Conservation (phyloP, 805 yeast genomes). For the Saccharomycopsis olivae region DNA sequence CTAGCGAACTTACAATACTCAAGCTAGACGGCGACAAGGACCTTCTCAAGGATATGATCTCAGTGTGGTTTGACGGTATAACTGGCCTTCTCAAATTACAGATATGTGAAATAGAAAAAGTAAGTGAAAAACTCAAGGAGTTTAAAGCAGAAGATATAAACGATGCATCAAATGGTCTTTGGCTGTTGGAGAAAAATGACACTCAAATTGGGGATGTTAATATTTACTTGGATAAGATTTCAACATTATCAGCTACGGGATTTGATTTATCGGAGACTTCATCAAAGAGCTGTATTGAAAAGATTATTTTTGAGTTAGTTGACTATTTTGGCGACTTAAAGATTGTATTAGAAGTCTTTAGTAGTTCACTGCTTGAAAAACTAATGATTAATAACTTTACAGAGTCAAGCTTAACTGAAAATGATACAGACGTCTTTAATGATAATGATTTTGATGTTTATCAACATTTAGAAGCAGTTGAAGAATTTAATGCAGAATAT, state of each 20-base stretch:
- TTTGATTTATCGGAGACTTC: neutral
- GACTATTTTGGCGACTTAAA: slow-evolving; percentile 3
- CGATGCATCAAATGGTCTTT: slow-evolving; percentile 1
- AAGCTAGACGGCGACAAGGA: neutral
- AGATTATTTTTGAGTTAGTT: neutral
- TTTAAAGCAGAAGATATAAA: neutral
- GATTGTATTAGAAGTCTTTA: slow-evolving; percentile 1
- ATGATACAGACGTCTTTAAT: neutral
- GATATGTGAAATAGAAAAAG: neutral
- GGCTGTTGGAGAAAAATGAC: slow-evolving; percentile 11
- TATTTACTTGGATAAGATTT: slow-evolving; percentile 7
- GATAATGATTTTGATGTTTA: slow-evolving; percentile 3
- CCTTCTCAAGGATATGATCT: slow-evolving; percentile 1
- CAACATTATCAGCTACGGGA: slow-evolving; percentile 2
- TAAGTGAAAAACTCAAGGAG: neutral
- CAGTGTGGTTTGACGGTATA: slow-evolving; percentile 1
- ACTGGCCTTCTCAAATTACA: neutral
- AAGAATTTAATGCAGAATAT: neutral
- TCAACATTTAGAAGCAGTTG: neutral
- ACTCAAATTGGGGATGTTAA: slow-evolving; percentile 1
- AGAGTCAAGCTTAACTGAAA: neutral
- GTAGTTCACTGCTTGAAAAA: neutral
- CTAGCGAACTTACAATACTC: slow-evolving; percentile 2
- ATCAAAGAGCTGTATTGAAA: neutral
- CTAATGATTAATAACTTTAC: neutral